These are phyloP conservation scores for Porcisia deanei DNA, from an alignment of 208 protist genomes.

Conservation along the genomic window DNA sequence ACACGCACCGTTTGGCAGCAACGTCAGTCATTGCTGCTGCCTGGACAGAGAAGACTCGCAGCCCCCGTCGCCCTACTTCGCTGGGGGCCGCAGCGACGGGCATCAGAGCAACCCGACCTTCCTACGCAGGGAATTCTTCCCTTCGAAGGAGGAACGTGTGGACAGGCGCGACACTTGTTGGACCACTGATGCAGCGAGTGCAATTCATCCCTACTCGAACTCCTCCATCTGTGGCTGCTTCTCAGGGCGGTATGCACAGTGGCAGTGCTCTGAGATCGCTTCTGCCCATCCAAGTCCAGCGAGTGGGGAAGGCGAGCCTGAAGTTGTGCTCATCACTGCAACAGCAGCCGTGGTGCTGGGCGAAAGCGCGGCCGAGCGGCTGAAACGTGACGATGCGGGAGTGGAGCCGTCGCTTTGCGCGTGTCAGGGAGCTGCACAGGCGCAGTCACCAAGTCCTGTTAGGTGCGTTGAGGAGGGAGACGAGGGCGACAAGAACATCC, in stretches of 20 bases:
- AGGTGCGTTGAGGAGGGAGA: neutral
- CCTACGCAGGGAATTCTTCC: neutral
- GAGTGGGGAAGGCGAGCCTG: neutral
- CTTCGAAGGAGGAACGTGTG: neutral
- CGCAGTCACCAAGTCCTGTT: neutral
- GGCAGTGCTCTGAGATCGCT: slow-evolving; percentile 4
- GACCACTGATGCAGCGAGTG: neutral
- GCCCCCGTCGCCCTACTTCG: neutral
- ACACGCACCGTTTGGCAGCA: slow-evolving; percentile 25
- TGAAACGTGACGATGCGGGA: neutral
- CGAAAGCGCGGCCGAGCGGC: neutral
- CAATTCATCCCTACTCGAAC: neutral
- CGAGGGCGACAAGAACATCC: neutral
- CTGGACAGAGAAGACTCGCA: neutral
- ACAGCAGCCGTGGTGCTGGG: slow-evolving; percentile 2
- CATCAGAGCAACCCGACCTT: neutral
- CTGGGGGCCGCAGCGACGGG: neutral
- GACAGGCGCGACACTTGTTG: neutral
- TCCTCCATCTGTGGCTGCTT: neutral
- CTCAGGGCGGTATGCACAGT: neutral
- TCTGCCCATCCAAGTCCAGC: neutral
- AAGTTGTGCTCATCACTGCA: neutral
- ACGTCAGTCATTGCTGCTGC: slow-evolving; percentile 8
- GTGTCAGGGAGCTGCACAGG: neutral
- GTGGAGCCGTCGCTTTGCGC: neutral